Percentiles rank a stretch among this genome's conserved stretches.
Evolutionary conservation across 2,329 filamentous ascomycete species (phyloP).

Genomic region (Diplocarpon mali): DNA sequence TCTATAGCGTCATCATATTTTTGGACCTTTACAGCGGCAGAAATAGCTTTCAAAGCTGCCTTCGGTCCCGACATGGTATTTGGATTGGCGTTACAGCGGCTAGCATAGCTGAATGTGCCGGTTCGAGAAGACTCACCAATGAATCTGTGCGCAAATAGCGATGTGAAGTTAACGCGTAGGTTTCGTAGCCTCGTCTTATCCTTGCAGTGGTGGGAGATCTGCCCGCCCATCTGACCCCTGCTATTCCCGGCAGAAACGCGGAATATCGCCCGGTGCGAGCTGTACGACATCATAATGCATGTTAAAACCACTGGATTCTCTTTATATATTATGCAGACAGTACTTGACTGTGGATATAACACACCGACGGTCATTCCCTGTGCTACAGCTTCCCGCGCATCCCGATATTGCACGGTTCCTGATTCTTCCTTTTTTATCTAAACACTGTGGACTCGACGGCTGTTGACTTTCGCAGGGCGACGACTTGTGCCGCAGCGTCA

Average conservation of each 20-base stretch:
- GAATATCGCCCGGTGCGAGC: not conserved
- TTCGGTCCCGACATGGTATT: constrained; percentile 38
- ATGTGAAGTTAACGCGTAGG: not conserved
- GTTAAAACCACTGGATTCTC: too few relatives aligned
- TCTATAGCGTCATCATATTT: constrained; percentile 67
- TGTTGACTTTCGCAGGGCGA: too few relatives aligned
- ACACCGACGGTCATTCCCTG: too few relatives aligned
- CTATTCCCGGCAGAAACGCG: not conserved
- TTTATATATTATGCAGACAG: too few relatives aligned
- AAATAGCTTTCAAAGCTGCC: constrained; percentile 69
- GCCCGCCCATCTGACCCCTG: not conserved
- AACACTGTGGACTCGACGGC: not conserved
- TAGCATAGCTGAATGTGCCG: constrained; percentile 16
- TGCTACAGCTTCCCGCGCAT: too few relatives aligned
- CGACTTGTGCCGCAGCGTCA: not conserved
- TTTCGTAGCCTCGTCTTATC: constrained; percentile 5
- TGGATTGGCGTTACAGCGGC: not conserved
- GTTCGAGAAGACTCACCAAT: too few relatives aligned
- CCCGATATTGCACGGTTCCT: too few relatives aligned
- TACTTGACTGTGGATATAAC: too few relatives aligned
- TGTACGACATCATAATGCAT: too few relatives aligned
- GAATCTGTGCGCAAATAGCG: too few relatives aligned
- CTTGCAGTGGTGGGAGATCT: not conserved
- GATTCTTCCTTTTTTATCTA: too few relatives aligned
- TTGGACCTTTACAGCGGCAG: constrained; percentile 63